Evolutionary conservation across 345 rosid genomes (phyloP).

Genomic region (Ceriops decandra): DNA sequence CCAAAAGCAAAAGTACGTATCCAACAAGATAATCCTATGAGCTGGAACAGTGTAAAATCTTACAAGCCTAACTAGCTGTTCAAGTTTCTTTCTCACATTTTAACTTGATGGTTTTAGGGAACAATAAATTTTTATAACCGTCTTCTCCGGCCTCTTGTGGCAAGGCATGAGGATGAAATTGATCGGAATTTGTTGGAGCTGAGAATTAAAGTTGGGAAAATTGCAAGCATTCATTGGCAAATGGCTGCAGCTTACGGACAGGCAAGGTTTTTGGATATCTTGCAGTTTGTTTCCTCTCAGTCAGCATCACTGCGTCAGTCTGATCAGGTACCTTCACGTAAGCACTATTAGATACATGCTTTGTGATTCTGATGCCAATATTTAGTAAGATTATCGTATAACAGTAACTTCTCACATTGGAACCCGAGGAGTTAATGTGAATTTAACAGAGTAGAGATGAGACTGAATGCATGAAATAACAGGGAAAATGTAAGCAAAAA

Average conservation of each 20-base stretch:
- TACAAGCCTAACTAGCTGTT: too few relatives aligned
- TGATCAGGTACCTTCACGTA: slow-evolving; percentile 39
- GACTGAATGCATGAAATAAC: not conserved
- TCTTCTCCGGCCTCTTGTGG: slow-evolving; percentile 45
- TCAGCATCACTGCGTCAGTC: slow-evolving; percentile 33
- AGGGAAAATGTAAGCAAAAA: not conserved
- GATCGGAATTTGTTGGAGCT: slow-evolving; percentile 57
- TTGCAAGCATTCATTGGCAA: slow-evolving; percentile 48
- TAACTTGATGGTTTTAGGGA: slow-evolving; percentile 37
- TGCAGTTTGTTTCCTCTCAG: slow-evolving; percentile 52
- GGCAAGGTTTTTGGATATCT: slow-evolving; percentile 43
- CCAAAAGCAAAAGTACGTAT: slow-evolving; percentile 61
- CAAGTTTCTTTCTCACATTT: not conserved
- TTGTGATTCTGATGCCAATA: not conserved
- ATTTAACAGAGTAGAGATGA: not conserved
- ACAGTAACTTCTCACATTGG: too few relatives aligned
- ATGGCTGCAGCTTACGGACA: slow-evolving; percentile 56
- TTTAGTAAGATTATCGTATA: not conserved
- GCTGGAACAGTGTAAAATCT: too few relatives aligned
- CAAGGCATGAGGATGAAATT: slow-evolving; percentile 61
- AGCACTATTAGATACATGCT: not conserved
- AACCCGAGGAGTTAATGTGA: not conserved
- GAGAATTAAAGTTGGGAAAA: slow-evolving; percentile 48
- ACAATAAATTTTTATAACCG: slow-evolving; percentile 52
- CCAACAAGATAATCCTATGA: not conserved